Percentiles rank a stretch among this genome's conserved stretches.
Conservation (phyloP, 768 basidiomycete species). For the Flagelloscypha sp. region DNA sequence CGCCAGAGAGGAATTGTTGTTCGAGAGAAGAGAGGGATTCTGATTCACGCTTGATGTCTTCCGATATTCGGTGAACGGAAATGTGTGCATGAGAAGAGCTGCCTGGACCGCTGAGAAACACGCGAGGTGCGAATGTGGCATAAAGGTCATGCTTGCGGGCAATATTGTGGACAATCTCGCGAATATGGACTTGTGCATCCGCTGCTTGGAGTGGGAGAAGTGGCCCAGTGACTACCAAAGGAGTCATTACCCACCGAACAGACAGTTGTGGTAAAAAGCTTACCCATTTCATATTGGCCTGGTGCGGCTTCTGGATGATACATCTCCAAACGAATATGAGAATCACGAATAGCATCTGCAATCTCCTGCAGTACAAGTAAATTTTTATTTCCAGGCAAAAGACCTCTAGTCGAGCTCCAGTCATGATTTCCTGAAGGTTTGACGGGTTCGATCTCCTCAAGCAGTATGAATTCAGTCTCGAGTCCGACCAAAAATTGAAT, state of each 20-base stretch:
- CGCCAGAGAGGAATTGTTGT: constrained; percentile 51
- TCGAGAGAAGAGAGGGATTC: constrained; percentile 35
- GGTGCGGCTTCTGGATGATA: constrained; percentile 65
- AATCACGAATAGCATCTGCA: constrained; percentile 34
- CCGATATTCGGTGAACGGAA: constrained; percentile 40
- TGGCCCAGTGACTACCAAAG: constrained; percentile 41
- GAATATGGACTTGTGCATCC: constrained; percentile 42
- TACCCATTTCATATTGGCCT: constrained; percentile 38
- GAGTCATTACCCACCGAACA: neutral
- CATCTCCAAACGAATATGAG: constrained; percentile 57
- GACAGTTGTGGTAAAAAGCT: neutral
- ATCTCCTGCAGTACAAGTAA: constrained; percentile 49
- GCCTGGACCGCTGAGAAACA: constrained; percentile 38
- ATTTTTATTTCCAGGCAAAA: constrained; percentile 38
- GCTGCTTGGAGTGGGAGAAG: constrained; percentile 40
- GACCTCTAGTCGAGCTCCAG: constrained; percentile 36
- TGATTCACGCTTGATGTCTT: constrained; percentile 13
- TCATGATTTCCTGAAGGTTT: constrained; percentile 37
- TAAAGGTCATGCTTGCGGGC: constrained; percentile 41
- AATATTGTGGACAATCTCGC: constrained; percentile 41
- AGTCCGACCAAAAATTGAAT: constrained; percentile 57
- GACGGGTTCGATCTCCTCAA: constrained; percentile 41
- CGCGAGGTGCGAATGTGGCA: constrained; percentile 42
- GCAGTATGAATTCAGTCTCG: constrained; percentile 63
- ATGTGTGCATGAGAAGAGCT: constrained; percentile 57